A percentile compares a stretch with the other conserved stretches of the same genome.
Evolutionary conservation across 2,329 filamentous ascomycete species (phyloP).

Genomic region (Penicillium sp.): DNA sequence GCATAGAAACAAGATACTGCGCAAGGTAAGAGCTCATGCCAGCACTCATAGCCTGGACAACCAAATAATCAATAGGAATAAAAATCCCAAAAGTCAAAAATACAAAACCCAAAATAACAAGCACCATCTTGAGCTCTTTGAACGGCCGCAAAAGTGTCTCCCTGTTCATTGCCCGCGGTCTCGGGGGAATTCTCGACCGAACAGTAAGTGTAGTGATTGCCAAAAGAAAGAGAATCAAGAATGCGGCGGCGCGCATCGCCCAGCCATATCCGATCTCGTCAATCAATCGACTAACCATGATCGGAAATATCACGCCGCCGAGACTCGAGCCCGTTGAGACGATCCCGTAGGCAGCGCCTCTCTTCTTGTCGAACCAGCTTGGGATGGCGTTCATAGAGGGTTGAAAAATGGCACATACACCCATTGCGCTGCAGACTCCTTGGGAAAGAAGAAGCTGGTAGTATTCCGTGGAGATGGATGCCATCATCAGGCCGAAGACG

Average conservation of each 20-base stretch:
- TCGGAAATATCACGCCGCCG: slow-evolving; percentile 61
- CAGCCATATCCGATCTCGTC: slow-evolving; percentile 54
- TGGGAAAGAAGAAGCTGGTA: slow-evolving; percentile 58
- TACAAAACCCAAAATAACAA: slow-evolving; percentile 21
- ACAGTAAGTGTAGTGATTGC: slow-evolving; percentile 55
- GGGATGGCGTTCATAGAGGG: slow-evolving; percentile 33
- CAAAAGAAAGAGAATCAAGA: slow-evolving; percentile 61
- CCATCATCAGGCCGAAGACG: slow-evolving; percentile 60
- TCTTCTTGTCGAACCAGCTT: slow-evolving; percentile 54
- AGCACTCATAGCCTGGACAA: slow-evolving; percentile 14
- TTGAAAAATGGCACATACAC: slow-evolving; percentile 52
- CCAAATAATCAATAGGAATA: slow-evolving; percentile 25
- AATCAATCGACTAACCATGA: slow-evolving; percentile 60
- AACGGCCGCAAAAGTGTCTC: slow-evolving; percentile 21
- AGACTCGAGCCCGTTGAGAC: slow-evolving; percentile 52
- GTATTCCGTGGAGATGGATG: slow-evolving; percentile 53
- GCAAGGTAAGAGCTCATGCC: slow-evolving; percentile 19
- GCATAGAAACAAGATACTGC: slow-evolving; percentile 20
- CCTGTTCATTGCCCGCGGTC: slow-evolving; percentile 20
- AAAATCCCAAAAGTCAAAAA: slow-evolving; percentile 33
- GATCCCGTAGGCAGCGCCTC: slow-evolving; percentile 55
- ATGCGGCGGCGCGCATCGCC: slow-evolving; percentile 57
- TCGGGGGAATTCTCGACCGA: slow-evolving; percentile 42
- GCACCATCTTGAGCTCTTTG: slow-evolving; percentile 23
- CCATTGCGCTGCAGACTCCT: slow-evolving; percentile 53